Percentiles rank a stretch among this genome's conserved stretches.
phyloP scores from a whole-genome alignment of 306 rosid species.

The Trifolium fragiferum region DNA sequence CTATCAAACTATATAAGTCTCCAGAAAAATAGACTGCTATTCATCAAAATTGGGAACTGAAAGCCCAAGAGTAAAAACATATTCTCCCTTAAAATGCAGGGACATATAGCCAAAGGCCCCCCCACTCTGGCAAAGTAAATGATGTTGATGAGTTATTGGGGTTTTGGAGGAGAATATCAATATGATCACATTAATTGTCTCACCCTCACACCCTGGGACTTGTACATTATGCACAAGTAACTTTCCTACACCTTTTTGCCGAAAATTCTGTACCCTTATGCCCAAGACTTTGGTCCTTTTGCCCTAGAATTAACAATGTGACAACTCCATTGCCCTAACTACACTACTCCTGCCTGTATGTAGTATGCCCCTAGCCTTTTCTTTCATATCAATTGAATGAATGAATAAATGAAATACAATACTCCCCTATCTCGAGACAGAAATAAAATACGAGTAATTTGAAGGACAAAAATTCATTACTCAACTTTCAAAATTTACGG shows the following conservation, averaged over 20 bases:
- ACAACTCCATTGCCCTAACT: conserved; percentile 34
- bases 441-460: conserved; percentile 9
- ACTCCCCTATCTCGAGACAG: conserved; percentile 2
- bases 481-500: not conserved
- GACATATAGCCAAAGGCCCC: conserved; percentile 40
- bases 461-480: not conserved
- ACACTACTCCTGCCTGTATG: conserved; percentile 6
- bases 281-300: conserved; percentile 39
- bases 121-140: conserved; percentile 31
- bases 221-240: conserved; percentile 40
- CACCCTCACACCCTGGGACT: conserved; percentile 41
- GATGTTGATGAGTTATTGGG: conserved; percentile 6
- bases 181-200: conserved; percentile 29
- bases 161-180: conserved; percentile 11
- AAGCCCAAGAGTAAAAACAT: conserved; percentile 39
- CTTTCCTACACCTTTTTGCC: conserved; percentile 35
- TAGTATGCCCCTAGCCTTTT: conserved; percentile 22
- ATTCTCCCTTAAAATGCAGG: conserved; percentile 38
- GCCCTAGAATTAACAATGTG: conserved; percentile 40
- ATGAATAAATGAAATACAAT: not conserved
- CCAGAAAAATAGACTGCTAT: conserved; percentile 33
- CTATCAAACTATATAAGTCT: conserved; percentile 32
- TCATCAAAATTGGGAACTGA: conserved; percentile 35
- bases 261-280: conserved; percentile 34
- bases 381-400: conserved; percentile 12